Evolutionary conservation across 345 rosid genomes (phyloP).

Genomic region (Corchorus capsularis): DNA sequence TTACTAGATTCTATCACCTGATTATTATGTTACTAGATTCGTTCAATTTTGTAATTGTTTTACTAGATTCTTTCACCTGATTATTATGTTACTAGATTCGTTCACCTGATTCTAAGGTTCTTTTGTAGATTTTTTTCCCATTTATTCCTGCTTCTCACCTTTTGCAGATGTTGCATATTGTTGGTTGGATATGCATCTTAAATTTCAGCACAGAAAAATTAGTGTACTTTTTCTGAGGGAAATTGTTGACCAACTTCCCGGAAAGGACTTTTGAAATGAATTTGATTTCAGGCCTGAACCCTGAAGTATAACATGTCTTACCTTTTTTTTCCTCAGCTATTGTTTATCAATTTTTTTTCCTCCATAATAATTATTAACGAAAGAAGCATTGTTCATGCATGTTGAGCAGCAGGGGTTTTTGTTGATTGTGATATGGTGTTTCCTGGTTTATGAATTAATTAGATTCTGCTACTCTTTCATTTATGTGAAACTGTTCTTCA

Average conservation of each 20-base stretch:
- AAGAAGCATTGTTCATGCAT: not conserved
- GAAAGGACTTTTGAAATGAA: not conserved
- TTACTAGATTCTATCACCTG: not conserved
- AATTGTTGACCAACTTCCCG: not conserved
- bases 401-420: not conserved
- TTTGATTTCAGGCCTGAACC: not conserved
- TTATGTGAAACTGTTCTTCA: not conserved
- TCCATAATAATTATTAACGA: not conserved
- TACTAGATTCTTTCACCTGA: not conserved
- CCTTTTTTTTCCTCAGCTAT: not conserved
- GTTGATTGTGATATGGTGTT: conserved; percentile 8
- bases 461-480: not conserved
- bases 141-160: not conserved
- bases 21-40: not conserved
- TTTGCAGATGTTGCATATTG: conserved; percentile 2
- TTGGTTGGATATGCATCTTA: not conserved
- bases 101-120: not conserved
- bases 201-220: not conserved
- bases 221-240: not conserved
- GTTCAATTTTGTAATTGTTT: conserved; percentile 3
- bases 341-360: not conserved
- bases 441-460: not conserved
- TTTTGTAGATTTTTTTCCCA: not conserved
- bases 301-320: not conserved
- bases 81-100: not conserved